Evolutionary conservation across 2,329 filamentous ascomycete genomes (phyloP).

Genomic region (Nemania sp.): DNA sequence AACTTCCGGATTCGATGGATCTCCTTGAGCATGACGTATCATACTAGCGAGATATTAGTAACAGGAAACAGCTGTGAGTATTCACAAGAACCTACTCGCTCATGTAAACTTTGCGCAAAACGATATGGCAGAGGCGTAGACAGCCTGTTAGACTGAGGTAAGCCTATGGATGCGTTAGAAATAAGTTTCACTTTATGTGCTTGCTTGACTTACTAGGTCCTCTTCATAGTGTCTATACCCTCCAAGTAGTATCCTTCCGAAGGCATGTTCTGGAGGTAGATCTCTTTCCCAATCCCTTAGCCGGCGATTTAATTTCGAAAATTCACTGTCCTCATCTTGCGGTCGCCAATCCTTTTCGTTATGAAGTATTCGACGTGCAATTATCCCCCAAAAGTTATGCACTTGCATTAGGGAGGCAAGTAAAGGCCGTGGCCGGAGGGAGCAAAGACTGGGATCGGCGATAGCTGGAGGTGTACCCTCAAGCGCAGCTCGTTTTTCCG

Average conservation of each 20-base stretch:
- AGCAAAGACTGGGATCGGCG: conserved; percentile 48
- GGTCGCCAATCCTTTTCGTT: conserved; percentile 49
- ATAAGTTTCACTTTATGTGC: not conserved
- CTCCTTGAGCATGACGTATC: conserved; percentile 46
- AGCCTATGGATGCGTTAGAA: conserved; percentile 43
- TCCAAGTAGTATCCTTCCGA: conserved; percentile 48
- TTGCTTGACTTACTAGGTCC: conserved; percentile 48
- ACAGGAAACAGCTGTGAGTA: not conserved
- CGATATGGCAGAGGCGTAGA: conserved; percentile 59
- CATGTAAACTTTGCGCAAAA: conserved; percentile 58
- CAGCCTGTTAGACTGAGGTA: conserved; percentile 61
- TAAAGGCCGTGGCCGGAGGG: conserved; percentile 51
- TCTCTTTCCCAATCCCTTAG: conserved; percentile 53
- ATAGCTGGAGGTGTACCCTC: conserved; percentile 56
- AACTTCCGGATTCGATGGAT: conserved; percentile 39
- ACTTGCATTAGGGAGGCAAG: conserved; percentile 60
- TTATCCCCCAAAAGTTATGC: conserved; percentile 57
- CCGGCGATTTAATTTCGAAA: conserved; percentile 47
- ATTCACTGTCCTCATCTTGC: conserved; percentile 54
- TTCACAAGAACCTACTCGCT: conserved; percentile 47
- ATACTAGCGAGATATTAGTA: conserved; percentile 41
- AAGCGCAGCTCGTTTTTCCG: conserved; percentile 54
- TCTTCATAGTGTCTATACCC: conserved; percentile 52
- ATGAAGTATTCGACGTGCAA: conserved; percentile 53
- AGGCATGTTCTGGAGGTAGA: conserved; percentile 53